Evolutionary conservation across 2,329 filamentous ascomycete species (phyloP).

Genomic region (Thermothelomyces thermophilus): DNA sequence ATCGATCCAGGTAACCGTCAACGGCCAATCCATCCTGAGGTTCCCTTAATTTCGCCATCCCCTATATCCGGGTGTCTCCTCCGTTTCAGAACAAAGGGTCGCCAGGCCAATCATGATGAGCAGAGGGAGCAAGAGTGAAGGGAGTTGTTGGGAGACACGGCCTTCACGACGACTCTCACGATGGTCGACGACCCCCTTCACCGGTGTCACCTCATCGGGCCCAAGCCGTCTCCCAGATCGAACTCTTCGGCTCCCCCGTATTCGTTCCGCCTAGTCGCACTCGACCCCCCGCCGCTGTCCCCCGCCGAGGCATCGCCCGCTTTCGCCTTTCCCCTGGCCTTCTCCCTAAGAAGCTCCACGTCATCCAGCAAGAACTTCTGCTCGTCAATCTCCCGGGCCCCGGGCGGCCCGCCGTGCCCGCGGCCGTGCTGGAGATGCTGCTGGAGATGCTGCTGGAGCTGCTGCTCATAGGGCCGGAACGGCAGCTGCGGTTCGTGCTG

Average conservation of each 20-base stretch:
- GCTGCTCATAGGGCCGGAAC: slow-evolving; percentile 12
- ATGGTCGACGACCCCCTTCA: background rate
- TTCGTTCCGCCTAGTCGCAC: background rate
- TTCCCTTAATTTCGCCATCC: too few relatives aligned
- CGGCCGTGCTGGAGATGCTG: background rate
- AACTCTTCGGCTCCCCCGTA: slow-evolving; percentile 12
- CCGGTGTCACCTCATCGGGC: slow-evolving; percentile 1
- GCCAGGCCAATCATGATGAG: too few relatives aligned
- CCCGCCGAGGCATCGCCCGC: slow-evolving; percentile 2
- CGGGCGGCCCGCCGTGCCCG: background rate
- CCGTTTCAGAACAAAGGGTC: too few relatives aligned
- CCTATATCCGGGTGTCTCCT: too few relatives aligned
- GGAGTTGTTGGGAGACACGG: too few relatives aligned
- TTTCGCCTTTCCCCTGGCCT: slow-evolving; percentile 20
- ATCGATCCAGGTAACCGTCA: background rate
- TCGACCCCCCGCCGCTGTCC: too few relatives aligned
- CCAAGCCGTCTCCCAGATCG: slow-evolving; percentile 11
- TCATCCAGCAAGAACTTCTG: slow-evolving; percentile 27
- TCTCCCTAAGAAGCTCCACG: slow-evolving; percentile 21
- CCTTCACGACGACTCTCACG: background rate
- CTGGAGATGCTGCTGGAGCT: slow-evolving; percentile 1
- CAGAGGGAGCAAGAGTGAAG: background rate
- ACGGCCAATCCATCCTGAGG: too few relatives aligned
- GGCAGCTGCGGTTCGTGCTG: slow-evolving; percentile 21
- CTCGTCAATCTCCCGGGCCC: slow-evolving; percentile 22